phyloP scores from a whole-genome alignment of 139 green algal species.

The Chlorella sp. region DNA sequence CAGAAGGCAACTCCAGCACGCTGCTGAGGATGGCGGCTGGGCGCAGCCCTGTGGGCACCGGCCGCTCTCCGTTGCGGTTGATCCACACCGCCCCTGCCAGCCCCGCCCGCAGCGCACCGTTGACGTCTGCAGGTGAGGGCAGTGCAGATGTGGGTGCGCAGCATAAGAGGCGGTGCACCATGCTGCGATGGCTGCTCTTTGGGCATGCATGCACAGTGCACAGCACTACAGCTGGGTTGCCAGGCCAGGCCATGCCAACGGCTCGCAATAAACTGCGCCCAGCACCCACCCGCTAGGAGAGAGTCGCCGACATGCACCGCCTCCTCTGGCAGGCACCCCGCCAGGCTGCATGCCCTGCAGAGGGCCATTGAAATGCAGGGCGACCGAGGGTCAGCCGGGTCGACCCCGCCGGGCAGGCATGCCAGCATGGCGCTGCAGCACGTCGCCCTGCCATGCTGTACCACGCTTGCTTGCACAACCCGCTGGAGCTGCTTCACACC shows the following conservation, averaged over 20 bases:
- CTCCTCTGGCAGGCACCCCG: conserved; percentile 16
- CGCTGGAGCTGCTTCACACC: no score
- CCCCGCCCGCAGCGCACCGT: conserved; percentile 14
- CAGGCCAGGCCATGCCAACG: no score
- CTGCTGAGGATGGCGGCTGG: conserved; percentile 15
- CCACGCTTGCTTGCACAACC: no score
- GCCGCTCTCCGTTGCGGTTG: background rate
- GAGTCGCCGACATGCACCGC: conserved; percentile 27
- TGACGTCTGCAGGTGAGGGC: background rate
- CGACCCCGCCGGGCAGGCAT: no score
- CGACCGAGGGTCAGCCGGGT: background rate
- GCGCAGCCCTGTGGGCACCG: conserved; percentile 3
- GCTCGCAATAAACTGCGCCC: no score
- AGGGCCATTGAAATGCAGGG: background rate
- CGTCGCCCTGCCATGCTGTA: no score
- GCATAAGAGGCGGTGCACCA: no score
- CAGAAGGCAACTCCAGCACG: conserved; percentile 30
- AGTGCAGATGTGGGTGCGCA: no score
- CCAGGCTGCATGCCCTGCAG: conserved; percentile 28
- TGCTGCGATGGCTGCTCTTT: no score
- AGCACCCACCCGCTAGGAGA: background rate
- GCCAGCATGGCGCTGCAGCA: background rate
- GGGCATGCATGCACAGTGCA: no score
- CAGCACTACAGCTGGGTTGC: no score
- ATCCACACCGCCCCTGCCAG: conserved; percentile 16